These are phyloP conservation scores for Dactylonectria estremocensis DNA, from an alignment of 2,329 filamentous ascomycete genomes.

Conservation along the genomic window DNA sequence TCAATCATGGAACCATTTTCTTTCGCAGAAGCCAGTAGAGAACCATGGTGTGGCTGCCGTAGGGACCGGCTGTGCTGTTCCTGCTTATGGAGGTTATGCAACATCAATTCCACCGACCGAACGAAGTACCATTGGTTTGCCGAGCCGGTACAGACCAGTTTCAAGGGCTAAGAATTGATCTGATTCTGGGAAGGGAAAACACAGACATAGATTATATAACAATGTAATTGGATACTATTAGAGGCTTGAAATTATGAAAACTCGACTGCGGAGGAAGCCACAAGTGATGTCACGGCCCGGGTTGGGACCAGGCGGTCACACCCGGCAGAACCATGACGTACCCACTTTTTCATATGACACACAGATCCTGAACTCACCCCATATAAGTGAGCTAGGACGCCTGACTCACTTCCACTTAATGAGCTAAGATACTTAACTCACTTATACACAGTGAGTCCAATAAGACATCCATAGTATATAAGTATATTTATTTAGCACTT, in stretches of 20 bases:
- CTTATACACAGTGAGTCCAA: no score
- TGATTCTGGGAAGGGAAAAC: not conserved
- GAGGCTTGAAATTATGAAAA: not conserved
- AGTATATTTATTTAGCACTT: no score
- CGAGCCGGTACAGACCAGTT: conserved; percentile 37
- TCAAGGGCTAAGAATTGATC: conserved; percentile 17
- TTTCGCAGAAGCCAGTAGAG: not conserved
- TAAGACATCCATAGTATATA: no score
- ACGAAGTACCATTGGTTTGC: conserved; percentile 35
- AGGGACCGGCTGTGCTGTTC: conserved; percentile 13
- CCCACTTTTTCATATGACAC: no score
- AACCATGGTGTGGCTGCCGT: conserved; percentile 4
- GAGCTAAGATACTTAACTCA: no score
- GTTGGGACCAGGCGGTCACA: no score
- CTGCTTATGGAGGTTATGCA: conserved; percentile 25
- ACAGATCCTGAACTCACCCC: no score
- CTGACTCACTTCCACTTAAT: no score
- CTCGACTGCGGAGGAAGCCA: not conserved
- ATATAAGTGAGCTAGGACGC: no score
- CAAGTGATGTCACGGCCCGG: no score
- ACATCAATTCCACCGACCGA: conserved; percentile 36
- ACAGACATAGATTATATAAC: not conserved
- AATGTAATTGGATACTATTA: not conserved
- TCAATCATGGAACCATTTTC: conserved; percentile 13
- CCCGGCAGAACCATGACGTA: no score